Percentiles rank a stretch among this genome's conserved stretches.
These are phyloP conservation scores for Lepidium aucheri DNA, from an alignment of 345 rosid genomes.

Conservation along the genomic window DNA sequence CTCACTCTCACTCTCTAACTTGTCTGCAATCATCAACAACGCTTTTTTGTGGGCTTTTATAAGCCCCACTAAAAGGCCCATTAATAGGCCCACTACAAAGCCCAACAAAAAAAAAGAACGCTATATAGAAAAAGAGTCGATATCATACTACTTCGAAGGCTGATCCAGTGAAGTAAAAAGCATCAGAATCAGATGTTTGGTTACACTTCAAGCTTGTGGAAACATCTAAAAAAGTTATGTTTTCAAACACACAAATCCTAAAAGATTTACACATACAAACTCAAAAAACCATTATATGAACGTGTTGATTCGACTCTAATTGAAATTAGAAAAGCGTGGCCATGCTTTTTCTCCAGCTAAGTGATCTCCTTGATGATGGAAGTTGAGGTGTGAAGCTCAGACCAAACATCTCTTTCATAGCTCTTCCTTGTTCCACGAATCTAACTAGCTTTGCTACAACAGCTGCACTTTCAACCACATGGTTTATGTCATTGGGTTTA, in stretches of 20 bases:
- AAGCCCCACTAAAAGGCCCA: too few species aligned
- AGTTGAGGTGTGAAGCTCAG: slow-evolving; percentile 68
- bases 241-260: slow-evolving; percentile 5
- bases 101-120: too few species aligned
- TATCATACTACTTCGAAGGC: not conserved
- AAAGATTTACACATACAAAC: slow-evolving; percentile 18
- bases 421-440: slow-evolving; percentile 73
- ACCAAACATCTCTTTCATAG: slow-evolving; percentile 82
- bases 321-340: slow-evolving; percentile 36
- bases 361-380: slow-evolving; percentile 41
- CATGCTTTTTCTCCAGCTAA: slow-evolving; percentile 70
- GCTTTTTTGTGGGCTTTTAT: too few species aligned
- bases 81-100: too few species aligned
- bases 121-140: not conserved
- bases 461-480: slow-evolving; percentile 56
- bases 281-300: not conserved
- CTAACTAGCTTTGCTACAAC: slow-evolving; percentile 72
- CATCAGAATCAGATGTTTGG: not conserved
- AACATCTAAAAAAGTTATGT: not conserved
- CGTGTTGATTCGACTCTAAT: not conserved
- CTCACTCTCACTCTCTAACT: too few species aligned
- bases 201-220: not conserved
- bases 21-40: too few species aligned
- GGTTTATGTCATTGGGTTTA: slow-evolving; percentile 48
- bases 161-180: not conserved